Evolutionary conservation across 768 basidiomycete genomes (phyloP).

Genomic region (Dacryopinax primogenitus): DNA sequence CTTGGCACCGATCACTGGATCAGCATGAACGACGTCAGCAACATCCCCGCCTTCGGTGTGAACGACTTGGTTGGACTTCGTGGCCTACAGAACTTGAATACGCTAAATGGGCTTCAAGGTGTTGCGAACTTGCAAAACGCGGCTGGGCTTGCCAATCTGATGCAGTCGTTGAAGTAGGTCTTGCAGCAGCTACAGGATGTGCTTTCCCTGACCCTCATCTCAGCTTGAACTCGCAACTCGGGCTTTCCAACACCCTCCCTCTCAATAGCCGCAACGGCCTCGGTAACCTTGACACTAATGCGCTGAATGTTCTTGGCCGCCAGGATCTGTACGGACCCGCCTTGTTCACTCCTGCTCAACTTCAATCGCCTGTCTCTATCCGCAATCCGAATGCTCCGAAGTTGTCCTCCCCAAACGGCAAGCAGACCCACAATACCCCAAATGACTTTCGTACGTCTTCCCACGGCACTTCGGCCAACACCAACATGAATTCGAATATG

Average conservation of each 20-base stretch:
- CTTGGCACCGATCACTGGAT: background rate
- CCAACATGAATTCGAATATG: background rate
- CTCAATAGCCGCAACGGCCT: background rate
- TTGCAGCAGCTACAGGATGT: background rate
- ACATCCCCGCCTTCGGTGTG: background rate
- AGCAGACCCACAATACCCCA: background rate
- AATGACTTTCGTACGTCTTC: background rate
- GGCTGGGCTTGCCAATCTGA: background rate
- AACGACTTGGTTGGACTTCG: background rate
- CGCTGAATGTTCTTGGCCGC: background rate
- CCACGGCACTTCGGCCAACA: background rate
- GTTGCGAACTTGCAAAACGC: background rate
- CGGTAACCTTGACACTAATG: background rate
- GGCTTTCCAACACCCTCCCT: background rate
- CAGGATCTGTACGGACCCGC: conserved; percentile 7
- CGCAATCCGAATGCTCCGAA: background rate
- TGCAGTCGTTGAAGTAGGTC: background rate
- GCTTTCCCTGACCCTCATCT: background rate
- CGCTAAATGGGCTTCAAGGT: background rate
- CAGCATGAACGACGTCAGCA: background rate
- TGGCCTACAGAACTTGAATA: background rate
- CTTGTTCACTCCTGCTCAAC: background rate
- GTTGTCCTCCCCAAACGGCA: background rate
- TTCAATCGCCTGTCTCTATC: background rate
- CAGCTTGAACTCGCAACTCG: background rate